These are phyloP conservation scores for Pterocarpus santalinus DNA, from an alignment of 306 rosid species.

Conservation along the genomic window DNA sequence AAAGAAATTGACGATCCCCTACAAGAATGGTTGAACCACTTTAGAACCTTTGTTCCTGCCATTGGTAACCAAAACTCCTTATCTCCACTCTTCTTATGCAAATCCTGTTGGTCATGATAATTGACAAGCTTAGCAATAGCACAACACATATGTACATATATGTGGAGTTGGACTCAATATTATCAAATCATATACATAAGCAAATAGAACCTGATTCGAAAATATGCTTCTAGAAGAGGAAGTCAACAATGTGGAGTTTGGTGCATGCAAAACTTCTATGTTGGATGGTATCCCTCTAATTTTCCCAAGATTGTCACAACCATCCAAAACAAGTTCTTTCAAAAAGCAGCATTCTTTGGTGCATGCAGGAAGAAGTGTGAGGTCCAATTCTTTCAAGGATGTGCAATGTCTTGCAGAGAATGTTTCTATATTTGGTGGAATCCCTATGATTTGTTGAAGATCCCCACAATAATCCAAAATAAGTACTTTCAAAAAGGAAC, in stretches of 20 bases:
- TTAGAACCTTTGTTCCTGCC: not conserved
- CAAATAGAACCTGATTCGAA: not conserved
- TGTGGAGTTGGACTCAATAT: not conserved
- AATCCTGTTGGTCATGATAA: not conserved
- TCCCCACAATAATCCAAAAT: not conserved
- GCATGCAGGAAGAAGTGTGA: not conserved
- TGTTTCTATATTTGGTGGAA: not conserved
- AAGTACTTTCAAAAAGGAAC: not conserved
- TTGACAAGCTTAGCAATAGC: not conserved
- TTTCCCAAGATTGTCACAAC: not conserved
- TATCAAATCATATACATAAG: not conserved
- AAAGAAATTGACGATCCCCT: not conserved
- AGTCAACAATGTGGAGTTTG: not conserved
- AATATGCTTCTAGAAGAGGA: not conserved
- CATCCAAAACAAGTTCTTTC: not conserved
- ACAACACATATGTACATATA: not conserved
- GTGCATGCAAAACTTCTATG: not conserved
- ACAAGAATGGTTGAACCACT: not conserved
- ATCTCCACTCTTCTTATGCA: not conserved
- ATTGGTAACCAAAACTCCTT: not conserved
- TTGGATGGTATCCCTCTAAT: not conserved
- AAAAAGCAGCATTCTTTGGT: not conserved
- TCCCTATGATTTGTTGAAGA: not conserved
- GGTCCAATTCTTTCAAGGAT: not conserved
- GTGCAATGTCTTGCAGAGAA: not conserved